Evolutionary conservation across 1,284 basidiomycete species (phyloP).

Genomic region (Pseudozyma tsukubaensis): DNA sequence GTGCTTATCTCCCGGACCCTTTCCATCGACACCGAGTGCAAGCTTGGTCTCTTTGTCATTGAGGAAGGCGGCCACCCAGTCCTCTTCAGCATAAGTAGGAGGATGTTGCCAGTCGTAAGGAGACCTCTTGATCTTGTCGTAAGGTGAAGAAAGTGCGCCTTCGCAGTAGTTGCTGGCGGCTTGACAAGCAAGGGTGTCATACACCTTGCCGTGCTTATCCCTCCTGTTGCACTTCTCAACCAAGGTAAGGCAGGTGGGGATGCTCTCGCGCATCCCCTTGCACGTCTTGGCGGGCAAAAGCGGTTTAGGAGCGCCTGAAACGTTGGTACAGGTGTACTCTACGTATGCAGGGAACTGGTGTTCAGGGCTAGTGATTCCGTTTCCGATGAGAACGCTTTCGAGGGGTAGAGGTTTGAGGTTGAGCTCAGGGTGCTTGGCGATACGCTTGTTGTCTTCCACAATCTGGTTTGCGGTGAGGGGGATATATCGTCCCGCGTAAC

Average conservation of each 20-base stretch:
- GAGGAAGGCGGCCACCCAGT: conserved; percentile 61
- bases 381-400: conserved; percentile 63
- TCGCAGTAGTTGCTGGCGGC: conserved; percentile 60
- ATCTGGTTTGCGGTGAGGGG: conserved; percentile 63
- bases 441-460: conserved; percentile 61
- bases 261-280: conserved; percentile 46
- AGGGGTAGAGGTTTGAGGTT: conserved; percentile 61
- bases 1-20: conserved; percentile 60
- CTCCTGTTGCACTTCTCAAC: conserved; percentile 63
- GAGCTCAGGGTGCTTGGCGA: conserved; percentile 52
- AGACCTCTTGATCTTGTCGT: conserved; percentile 52
- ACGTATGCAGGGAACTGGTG: conserved; percentile 64
- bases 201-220: conserved; percentile 32
- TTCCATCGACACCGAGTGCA: conserved; percentile 59
- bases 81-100: conserved; percentile 60
- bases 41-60: conserved; percentile 52
- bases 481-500: conserved; percentile 64
- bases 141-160: conserved; percentile 52
- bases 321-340: conserved; percentile 63
- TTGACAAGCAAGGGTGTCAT: conserved; percentile 57
- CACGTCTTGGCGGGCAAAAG: conserved; percentile 56
- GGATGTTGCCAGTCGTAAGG: conserved; percentile 63
- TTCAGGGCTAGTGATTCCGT: conserved; percentile 65
- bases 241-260: conserved; percentile 55
- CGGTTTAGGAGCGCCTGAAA: conserved; percentile 45